Percentiles rank a stretch among this genome's conserved stretches.
phyloP scores from a whole-genome alignment of 345 rosid species.

The Melaleuca quinquenervia region DNA sequence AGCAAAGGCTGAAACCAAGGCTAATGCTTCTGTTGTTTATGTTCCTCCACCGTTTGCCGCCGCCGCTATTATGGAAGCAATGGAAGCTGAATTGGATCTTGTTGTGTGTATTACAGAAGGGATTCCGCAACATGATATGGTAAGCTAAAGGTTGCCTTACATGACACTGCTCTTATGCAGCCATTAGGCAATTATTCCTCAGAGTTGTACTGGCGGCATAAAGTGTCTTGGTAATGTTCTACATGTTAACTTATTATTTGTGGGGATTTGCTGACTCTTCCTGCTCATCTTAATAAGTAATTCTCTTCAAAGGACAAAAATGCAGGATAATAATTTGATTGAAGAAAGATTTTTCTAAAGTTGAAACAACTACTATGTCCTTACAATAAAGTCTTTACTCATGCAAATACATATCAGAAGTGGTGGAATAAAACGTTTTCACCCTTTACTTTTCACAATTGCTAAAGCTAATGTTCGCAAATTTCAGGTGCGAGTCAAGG shows the following conservation, averaged over 20 bases:
- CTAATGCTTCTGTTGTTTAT: slow-evolving; percentile 86
- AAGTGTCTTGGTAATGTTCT: background rate
- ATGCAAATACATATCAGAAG: background rate
- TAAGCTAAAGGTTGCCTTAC: background rate
- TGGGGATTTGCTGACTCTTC: background rate
- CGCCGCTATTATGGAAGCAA: slow-evolving; percentile 89
- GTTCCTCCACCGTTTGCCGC: slow-evolving; percentile 98
- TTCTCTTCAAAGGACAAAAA: background rate
- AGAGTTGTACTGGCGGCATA: background rate
- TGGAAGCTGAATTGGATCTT: slow-evolving; percentile 90
- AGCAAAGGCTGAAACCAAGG: slow-evolving; percentile 90
- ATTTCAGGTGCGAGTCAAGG: slow-evolving; percentile 75
- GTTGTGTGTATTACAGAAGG: slow-evolving; percentile 93
- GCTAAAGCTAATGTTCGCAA: background rate
- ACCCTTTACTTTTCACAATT: background rate
- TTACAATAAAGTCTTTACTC: background rate
- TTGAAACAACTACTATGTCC: background rate
- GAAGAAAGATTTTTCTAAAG: background rate
- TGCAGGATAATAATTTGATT: background rate
- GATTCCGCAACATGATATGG: slow-evolving; percentile 97
- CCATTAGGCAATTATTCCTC: background rate
- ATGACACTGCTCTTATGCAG: background rate
- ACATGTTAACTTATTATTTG: background rate
- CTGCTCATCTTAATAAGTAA: background rate
- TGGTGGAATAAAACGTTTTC: background rate